These are phyloP conservation scores for Boehmeria nivea DNA, from an alignment of 306 rosid genomes.

Conservation along the genomic window DNA sequence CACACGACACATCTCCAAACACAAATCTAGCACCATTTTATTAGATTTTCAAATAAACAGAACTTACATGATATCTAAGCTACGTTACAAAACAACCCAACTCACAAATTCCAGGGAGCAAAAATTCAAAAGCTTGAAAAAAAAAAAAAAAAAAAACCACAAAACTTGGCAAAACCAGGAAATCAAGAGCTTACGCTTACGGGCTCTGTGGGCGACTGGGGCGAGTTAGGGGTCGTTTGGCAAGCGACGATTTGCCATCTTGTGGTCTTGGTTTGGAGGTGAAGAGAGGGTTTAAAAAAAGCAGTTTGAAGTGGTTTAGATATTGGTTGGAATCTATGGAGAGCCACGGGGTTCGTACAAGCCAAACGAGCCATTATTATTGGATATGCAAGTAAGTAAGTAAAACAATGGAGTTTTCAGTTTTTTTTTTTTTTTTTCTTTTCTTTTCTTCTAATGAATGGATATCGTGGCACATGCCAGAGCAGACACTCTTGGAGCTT, in stretches of 20 bases:
- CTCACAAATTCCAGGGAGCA: neutral
- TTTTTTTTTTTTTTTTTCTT: too few species aligned
- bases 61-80: neutral
- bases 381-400: too few species aligned
- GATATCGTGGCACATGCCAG: too few species aligned
- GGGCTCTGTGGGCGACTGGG: conserved; percentile 37
- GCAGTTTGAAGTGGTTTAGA: conserved; percentile 26
- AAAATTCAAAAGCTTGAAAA: neutral
- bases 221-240: too few species aligned
- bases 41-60: too few species aligned
- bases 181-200: conserved; percentile 19
- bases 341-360: conserved; percentile 39
- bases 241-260: conserved; percentile 43
- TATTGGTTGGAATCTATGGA: conserved; percentile 57
- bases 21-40: too few species aligned
- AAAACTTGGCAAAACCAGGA: neutral
- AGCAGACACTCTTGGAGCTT: too few species aligned
- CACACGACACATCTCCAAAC: too few species aligned
- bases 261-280: conserved; percentile 18
- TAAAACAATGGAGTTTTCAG: too few species aligned
- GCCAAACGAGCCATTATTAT: conserved; percentile 61
- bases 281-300: conserved; percentile 12
- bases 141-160: neutral
- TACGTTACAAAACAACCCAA: neutral
- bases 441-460: too few species aligned